Percentiles rank a stretch among this genome's conserved stretches.
phyloP scores from a whole-genome alignment of 495 filamentous ascomycete genomes.

The Aspergillus bridgeri region DNA sequence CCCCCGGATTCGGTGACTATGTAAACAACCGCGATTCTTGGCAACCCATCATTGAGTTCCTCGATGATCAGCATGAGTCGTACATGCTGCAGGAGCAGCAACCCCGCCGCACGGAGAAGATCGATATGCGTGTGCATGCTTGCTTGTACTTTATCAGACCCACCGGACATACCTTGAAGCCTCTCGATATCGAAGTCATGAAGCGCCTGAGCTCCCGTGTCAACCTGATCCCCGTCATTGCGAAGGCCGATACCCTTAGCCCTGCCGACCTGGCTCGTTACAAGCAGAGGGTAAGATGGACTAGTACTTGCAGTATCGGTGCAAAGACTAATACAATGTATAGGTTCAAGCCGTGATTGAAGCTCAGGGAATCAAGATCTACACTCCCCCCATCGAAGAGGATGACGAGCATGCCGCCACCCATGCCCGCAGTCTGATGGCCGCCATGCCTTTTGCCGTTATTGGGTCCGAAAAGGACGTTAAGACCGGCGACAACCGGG shows the following conservation, averaged over 20 bases:
- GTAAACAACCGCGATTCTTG: constrained; percentile 99
- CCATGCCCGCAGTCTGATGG: constrained; percentile 89
- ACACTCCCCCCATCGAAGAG: constrained; percentile 94
- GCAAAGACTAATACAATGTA: background rate
- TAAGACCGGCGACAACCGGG: constrained; percentile 89
- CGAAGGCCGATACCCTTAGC: constrained; percentile 97
- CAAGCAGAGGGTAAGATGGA: constrained; percentile 77
- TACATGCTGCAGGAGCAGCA: constrained; percentile 99
- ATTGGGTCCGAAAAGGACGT: constrained; percentile 99
- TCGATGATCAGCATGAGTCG: constrained; percentile 99
- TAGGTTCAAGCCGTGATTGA: constrained; percentile 94
- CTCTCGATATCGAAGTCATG: constrained; percentile 99
- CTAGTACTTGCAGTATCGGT: background rate
- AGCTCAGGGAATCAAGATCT: constrained; percentile 99
- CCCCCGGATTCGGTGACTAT: constrained; percentile 97
- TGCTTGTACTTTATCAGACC: constrained; percentile 99
- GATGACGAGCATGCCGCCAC: constrained; percentile 93
- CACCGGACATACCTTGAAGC: constrained; percentile 97
- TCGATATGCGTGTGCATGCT: constrained; percentile 96
- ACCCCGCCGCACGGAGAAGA: constrained; percentile 94
- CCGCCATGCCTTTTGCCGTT: constrained; percentile 97
- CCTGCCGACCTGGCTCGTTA: constrained; percentile 85
- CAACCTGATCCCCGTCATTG: constrained; percentile 96
- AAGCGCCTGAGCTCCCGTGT: constrained; percentile 96
- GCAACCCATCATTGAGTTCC: constrained; percentile 99